phyloP scores from a whole-genome alignment of 2,329 filamentous ascomycete genomes.

The Tolypocladium paradoxum region DNA sequence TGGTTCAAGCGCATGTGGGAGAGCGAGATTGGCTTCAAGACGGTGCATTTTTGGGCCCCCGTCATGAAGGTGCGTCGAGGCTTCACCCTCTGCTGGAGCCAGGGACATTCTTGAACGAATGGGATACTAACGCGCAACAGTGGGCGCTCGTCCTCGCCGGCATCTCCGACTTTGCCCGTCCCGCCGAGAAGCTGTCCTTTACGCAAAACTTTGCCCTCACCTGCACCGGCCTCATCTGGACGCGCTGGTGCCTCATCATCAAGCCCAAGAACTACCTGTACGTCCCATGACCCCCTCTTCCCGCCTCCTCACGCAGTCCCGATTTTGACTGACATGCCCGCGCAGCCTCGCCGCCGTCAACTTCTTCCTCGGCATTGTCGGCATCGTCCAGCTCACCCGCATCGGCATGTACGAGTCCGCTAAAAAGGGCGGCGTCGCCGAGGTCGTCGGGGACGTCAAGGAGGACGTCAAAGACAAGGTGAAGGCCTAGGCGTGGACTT shows the following conservation, averaged over 20 bases:
- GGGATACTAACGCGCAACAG: constrained; percentile 29
- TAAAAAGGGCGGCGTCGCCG: constrained; percentile 38
- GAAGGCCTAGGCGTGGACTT: constrained; percentile 12
- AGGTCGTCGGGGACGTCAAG: constrained; percentile 28
- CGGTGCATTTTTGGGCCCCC: constrained; percentile 97
- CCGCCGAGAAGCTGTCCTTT: constrained; percentile 83
- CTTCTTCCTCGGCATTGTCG: constrained; percentile 91
- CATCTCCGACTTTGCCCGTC: constrained; percentile 81
- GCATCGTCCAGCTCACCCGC: constrained; percentile 68
- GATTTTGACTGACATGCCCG: neutral
- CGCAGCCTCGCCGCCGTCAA: constrained; percentile 85
- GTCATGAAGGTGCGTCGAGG: constrained; percentile 66
- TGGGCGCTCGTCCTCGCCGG: constrained; percentile 91
- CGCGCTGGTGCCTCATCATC: constrained; percentile 96
- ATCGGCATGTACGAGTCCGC: constrained; percentile 58
- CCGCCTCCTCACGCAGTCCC: constrained; percentile 1
- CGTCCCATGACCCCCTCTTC: constrained; percentile 17
- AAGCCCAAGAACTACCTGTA: constrained; percentile 85
- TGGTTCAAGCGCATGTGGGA: constrained; percentile 76
- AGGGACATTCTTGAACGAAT: neutral
- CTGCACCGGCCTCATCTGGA: constrained; percentile 92
- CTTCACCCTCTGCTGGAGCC: neutral
- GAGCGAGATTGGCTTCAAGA: constrained; percentile 74
- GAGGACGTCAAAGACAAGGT: constrained; percentile 23
- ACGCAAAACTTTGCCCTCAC: constrained; percentile 88